Evolutionary conservation across 768 basidiomycete genomes (phyloP).

Genomic region (Auricularia auricula-judae): DNA sequence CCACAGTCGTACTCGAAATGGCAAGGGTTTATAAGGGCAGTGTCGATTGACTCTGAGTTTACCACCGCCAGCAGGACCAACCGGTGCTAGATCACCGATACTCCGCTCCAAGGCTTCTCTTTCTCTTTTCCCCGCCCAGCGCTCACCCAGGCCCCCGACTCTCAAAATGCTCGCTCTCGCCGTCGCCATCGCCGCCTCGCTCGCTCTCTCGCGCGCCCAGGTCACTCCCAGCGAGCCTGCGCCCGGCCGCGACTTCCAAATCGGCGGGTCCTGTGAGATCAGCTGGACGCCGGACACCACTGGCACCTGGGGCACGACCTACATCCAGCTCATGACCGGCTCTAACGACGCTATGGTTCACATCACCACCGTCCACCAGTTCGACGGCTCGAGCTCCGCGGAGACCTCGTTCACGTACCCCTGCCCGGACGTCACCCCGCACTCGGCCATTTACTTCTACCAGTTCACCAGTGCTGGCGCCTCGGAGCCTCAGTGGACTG

Average conservation of each 20-base stretch:
- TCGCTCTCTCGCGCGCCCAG: slow-evolving; percentile 18
- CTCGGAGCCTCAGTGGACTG: background rate
- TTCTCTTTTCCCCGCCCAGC: background rate
- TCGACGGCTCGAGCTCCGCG: slow-evolving; percentile 46
- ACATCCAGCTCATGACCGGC: slow-evolving; percentile 74
- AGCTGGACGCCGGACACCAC: slow-evolving; percentile 44
- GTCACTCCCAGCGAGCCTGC: slow-evolving; percentile 48
- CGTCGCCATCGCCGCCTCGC: slow-evolving; percentile 6
- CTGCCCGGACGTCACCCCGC: slow-evolving; percentile 53
- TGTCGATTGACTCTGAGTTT: too few species aligned
- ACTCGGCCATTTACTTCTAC: slow-evolving; percentile 58
- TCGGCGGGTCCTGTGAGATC: slow-evolving; percentile 44
- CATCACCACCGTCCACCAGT: slow-evolving; percentile 33
- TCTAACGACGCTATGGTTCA: slow-evolving; percentile 57
- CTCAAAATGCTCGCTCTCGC: background rate
- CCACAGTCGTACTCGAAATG: too few species aligned
- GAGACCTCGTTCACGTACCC: slow-evolving; percentile 38
- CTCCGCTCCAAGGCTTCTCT: background rate
- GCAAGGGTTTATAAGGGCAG: too few species aligned
- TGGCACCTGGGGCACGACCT: slow-evolving; percentile 58
- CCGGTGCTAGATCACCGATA: too few species aligned
- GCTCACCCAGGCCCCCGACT: background rate
- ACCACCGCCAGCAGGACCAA: too few species aligned
- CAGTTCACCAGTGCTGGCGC: slow-evolving; percentile 42
- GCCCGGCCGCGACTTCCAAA: slow-evolving; percentile 46